phyloP scores from a whole-genome alignment of 2,329 filamentous ascomycete genomes.

The Verticillium tricorpus region DNA sequence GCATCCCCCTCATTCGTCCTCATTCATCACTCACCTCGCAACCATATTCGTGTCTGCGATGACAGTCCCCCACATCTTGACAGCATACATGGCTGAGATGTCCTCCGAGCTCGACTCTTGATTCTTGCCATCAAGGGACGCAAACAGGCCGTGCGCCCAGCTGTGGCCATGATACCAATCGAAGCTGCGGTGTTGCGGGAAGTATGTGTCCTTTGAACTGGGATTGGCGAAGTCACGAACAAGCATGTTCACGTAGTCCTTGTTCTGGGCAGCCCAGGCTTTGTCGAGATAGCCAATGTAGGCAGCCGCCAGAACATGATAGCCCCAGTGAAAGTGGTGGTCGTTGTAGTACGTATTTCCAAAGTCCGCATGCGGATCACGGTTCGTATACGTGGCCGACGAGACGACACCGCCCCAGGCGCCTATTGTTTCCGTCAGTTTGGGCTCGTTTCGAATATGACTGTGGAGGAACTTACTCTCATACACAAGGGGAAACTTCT shows the following conservation, averaged over 20 bases:
- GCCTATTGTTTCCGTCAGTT: constrained; percentile 22
- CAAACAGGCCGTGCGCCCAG: constrained; percentile 70
- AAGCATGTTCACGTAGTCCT: constrained; percentile 69
- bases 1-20: background rate
- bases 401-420: constrained; percentile 73
- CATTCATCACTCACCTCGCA: constrained; percentile 39
- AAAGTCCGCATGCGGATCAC: constrained; percentile 66
- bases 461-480: constrained; percentile 31
- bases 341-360: constrained; percentile 73
- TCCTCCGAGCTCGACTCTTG: constrained; percentile 82
- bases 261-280: constrained; percentile 61
- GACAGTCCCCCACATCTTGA: constrained; percentile 79
- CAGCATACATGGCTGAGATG: constrained; percentile 68
- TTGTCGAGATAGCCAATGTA: constrained; percentile 70
- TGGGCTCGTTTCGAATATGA: background rate
- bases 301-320: constrained; percentile 75
- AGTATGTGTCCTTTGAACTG: constrained; percentile 57
- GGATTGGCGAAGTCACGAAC: constrained; percentile 73
- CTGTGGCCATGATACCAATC: constrained; percentile 85
- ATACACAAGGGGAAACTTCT: constrained; percentile 52
- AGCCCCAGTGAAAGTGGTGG: constrained; percentile 65
- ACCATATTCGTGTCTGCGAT: constrained; percentile 69
- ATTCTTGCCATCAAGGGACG: constrained; percentile 61
- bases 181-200: constrained; percentile 71
- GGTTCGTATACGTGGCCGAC: constrained; percentile 58